Conservation (phyloP, 2,329 filamentous ascomycete species). For the Curvularia lunata region DNA sequence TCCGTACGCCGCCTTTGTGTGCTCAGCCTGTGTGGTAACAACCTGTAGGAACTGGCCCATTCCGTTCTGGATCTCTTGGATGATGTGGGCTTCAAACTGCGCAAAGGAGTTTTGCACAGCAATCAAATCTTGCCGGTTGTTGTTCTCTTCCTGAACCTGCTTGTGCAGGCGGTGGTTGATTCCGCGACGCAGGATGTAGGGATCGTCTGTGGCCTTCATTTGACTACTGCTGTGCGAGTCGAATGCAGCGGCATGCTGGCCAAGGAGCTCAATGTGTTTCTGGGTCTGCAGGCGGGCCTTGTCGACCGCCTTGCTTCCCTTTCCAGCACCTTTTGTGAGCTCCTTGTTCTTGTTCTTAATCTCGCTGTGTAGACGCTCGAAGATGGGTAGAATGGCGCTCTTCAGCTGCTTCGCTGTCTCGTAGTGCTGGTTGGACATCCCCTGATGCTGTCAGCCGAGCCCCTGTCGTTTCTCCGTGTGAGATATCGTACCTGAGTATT, state of each 20-base stretch:
- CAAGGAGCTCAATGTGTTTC: conserved; percentile 94
- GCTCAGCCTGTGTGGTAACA: conserved; percentile 79
- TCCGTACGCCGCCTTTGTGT: conserved; percentile 77
- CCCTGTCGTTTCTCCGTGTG: not conserved
- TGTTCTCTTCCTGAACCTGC: conserved; percentile 95
- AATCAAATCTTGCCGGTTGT: conserved; percentile 89
- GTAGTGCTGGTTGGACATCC: conserved; percentile 83
- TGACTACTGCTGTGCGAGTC: conserved; percentile 73
- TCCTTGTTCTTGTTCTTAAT: conserved; percentile 98
- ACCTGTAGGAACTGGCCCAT: conserved; percentile 84
- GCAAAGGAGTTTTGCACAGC: conserved; percentile 90
- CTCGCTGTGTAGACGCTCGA: conserved; percentile 90
- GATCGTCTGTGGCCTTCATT: conserved; percentile 76
- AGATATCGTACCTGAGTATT: conserved; percentile 73
- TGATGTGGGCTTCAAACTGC: conserved; percentile 83
- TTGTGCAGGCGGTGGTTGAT: conserved; percentile 84
- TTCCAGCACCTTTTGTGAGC: conserved; percentile 77
- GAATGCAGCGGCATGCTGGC: conserved; percentile 80
- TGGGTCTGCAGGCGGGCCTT: conserved; percentile 86
- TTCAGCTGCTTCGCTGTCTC: conserved; percentile 93
- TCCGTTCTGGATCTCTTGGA: conserved; percentile 81
- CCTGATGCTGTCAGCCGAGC: conserved; percentile 55
- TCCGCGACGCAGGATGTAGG: conserved; percentile 83
- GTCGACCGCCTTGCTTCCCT: conserved; percentile 87
- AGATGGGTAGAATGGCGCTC: conserved; percentile 81